These are phyloP conservation scores for Amniculicola lignicola DNA, from an alignment of 495 filamentous ascomycete species.

Conservation along the genomic window DNA sequence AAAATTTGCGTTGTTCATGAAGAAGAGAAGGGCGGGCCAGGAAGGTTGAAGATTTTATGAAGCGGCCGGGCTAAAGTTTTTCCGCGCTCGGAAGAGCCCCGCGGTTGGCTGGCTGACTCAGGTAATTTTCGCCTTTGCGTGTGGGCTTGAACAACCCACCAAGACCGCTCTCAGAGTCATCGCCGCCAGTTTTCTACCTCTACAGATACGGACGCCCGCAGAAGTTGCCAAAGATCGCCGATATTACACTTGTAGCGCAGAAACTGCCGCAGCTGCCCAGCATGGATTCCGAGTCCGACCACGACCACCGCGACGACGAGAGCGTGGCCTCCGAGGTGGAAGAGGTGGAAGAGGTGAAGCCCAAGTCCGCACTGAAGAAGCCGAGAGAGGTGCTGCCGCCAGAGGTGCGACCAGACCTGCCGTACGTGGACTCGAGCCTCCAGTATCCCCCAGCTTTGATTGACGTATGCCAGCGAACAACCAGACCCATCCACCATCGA, in stretches of 20 bases:
- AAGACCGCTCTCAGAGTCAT: background rate
- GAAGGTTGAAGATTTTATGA: constrained; percentile 17
- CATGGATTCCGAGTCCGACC: constrained; percentile 35
- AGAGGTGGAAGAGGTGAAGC: constrained; percentile 47
- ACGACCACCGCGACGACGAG: constrained; percentile 38
- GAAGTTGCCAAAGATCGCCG: too few relatives aligned
- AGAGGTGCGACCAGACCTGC: constrained; percentile 64
- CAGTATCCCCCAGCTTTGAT: background rate
- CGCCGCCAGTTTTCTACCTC: background rate
- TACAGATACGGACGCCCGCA: too few relatives aligned
- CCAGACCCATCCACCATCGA: constrained; percentile 85
- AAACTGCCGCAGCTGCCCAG: constrained; percentile 25
- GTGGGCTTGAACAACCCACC: constrained; percentile 7
- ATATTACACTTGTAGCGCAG: too few relatives aligned
- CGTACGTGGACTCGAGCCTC: constrained; percentile 13
- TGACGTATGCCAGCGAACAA: constrained; percentile 48
- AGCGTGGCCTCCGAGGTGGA: constrained; percentile 35
- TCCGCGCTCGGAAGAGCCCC: constrained; percentile 21
- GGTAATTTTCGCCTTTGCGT: constrained; percentile 17
- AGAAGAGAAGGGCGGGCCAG: constrained; percentile 17
- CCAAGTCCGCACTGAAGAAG: constrained; percentile 68
- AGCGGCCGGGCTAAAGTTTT: constrained; percentile 12
- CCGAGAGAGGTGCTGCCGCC: constrained; percentile 50
- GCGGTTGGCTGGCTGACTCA: constrained; percentile 24
- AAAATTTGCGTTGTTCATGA: constrained; percentile 42